phyloP scores from a whole-genome alignment of 2,329 filamentous ascomycete species.

The Alternaria panax region DNA sequence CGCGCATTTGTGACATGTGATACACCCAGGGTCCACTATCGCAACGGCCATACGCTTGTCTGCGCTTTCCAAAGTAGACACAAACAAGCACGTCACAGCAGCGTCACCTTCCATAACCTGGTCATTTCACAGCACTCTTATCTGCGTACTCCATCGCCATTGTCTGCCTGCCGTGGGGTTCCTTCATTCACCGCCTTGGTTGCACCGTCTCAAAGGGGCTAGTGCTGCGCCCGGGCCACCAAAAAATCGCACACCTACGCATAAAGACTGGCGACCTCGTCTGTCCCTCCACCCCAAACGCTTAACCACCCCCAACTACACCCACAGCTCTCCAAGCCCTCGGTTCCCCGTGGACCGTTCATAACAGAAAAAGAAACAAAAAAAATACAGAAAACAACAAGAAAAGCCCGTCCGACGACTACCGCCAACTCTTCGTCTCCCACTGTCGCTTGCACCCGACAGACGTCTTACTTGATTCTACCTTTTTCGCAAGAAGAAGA shows the following conservation, averaged over 20 bases:
- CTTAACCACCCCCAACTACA: conserved; percentile 32
- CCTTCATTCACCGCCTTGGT: conserved; percentile 34
- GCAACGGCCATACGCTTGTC: conserved; percentile 8
- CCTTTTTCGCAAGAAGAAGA: conserved; percentile 30
- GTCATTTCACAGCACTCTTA: neutral
- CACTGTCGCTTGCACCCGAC: conserved; percentile 42
- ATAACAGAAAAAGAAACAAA: conserved; percentile 51
- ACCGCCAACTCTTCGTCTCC: conserved; percentile 35
- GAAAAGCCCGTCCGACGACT: conserved; percentile 43
- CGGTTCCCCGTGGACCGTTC: conserved; percentile 44
- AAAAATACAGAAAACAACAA: conserved; percentile 51
- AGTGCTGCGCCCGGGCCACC: conserved; percentile 19
- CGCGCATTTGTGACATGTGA: conserved; percentile 14
- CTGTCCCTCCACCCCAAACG: conserved; percentile 29
- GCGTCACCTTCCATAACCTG: neutral
- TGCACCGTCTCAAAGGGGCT: conserved; percentile 25
- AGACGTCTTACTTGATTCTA: conserved; percentile 29
- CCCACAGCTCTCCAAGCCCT: conserved; percentile 35
- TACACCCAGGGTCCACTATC: conserved; percentile 5
- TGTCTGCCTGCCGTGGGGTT: conserved; percentile 15
- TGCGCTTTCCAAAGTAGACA: neutral
- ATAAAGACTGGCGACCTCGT: conserved; percentile 29
- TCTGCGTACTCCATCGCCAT: conserved; percentile 8
- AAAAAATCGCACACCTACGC: conserved; percentile 39
- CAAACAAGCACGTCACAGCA: neutral